These are phyloP conservation scores for Metarhizium brunneum DNA, from an alignment of 2,329 filamentous ascomycete species.

Conservation along the genomic window DNA sequence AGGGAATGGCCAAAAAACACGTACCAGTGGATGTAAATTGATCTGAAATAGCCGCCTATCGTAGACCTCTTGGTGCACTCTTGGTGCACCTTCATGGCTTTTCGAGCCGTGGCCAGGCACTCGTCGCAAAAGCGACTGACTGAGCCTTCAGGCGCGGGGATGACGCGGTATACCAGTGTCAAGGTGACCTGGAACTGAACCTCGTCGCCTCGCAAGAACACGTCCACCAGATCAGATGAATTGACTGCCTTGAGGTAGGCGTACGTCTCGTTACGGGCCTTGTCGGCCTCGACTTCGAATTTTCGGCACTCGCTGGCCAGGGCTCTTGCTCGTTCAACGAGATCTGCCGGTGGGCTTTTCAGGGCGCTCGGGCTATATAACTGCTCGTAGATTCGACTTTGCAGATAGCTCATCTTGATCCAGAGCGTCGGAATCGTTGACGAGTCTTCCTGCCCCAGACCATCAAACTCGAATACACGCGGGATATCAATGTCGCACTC, in stretches of 20 bases:
- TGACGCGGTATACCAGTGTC: constrained; percentile 43
- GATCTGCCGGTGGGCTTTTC: constrained; percentile 26
- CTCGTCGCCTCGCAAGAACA: constrained; percentile 37
- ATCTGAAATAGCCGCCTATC: constrained; percentile 29
- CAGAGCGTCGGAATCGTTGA: constrained; percentile 39
- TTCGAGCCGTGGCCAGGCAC: constrained; percentile 40
- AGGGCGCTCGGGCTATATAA: constrained; percentile 43
- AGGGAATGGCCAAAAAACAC: constrained; percentile 7
- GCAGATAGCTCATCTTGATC: constrained; percentile 45
- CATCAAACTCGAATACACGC: constrained; percentile 32
- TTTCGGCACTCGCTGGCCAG: constrained; percentile 28
- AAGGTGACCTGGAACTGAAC: constrained; percentile 37
- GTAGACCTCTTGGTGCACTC: constrained; percentile 35
- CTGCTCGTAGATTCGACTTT: constrained; percentile 50
- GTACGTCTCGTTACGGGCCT: constrained; percentile 24
- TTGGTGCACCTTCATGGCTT: constrained; percentile 36
- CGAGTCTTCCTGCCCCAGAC: constrained; percentile 19
- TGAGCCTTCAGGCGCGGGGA: constrained; percentile 34
- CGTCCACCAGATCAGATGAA: constrained; percentile 30
- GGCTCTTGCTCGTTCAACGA: constrained; percentile 28
- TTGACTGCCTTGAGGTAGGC: constrained; percentile 27
- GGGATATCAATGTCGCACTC: constrained; percentile 50
- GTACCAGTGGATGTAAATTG: constrained; percentile 44
- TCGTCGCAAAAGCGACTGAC: constrained; percentile 36
- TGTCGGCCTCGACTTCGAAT: constrained; percentile 26